Evolutionary conservation across 441 rosid genomes (phyloP), one percentile per base, ranked within the genome.

Genomic region (Syzygium malaccense): DNA sequence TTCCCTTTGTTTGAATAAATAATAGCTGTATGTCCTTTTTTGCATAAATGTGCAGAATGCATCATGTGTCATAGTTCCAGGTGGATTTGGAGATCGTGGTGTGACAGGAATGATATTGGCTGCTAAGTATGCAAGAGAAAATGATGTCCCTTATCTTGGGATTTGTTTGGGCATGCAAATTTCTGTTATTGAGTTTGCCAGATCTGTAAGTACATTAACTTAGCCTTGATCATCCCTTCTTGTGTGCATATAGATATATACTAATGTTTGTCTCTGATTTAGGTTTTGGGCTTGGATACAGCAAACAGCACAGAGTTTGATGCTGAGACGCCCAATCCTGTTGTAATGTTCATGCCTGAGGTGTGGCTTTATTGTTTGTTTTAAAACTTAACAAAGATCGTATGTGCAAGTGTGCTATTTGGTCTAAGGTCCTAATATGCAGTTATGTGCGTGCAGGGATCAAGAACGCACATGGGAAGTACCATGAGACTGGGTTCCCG

Each of bases 141-240:
- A 92, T 87, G 92, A 92, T 87, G 93, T 95, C 88, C 97, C 97
- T 56, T 95, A 94, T 91, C 96, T 95, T 88, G 97, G 97, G 85
- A 95, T 95, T 88, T 95, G 97, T 91, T 91, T 95, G 92, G 97
- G 97, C 93, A 95, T 95, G 98, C 98, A 95, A 91, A 95, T 95
- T 41, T 92, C 96, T 90, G 96, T 95, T 55, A 95, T 95, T 86
- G 98, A 95, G 90, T 93, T 92, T 91, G 95, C 98, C 89, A 93
- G 95, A 95, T 91, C 96, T 85, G 98, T 95, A 90, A 90, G 99
- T 92, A 86, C 51, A 25, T 75, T 75, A 75, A 41, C 13, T 68
- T 75, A 41, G 83, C 51, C 83, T 75, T 75, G 51, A 75, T 75
- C 51, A 75, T 41, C 51, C 51, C 51, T 75, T 75, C 51, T 75